Evolutionary conservation across 495 filamentous ascomycete genomes (phyloP).

Genomic region (Xylaria grammica): DNA sequence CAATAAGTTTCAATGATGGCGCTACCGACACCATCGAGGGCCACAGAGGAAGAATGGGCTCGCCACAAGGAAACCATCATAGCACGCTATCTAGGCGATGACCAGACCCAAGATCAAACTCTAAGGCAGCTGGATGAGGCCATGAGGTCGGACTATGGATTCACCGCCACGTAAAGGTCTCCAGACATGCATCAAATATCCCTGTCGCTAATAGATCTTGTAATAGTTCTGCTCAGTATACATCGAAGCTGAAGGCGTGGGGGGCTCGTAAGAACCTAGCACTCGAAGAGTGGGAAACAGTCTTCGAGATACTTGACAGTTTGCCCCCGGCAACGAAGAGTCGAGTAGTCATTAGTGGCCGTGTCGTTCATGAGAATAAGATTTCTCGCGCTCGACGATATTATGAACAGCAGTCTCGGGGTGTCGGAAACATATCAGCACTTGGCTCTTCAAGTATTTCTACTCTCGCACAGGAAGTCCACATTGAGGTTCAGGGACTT

Average conservation of each 20-base stretch:
- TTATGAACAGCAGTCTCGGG: slow-evolving; percentile 31
- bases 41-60: slow-evolving; percentile 24
- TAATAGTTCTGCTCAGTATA: slow-evolving; percentile 23
- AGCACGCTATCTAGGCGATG: slow-evolving; percentile 21
- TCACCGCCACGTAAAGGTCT: slow-evolving; percentile 29
- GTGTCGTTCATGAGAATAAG: slow-evolving; percentile 14
- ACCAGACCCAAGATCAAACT: slow-evolving; percentile 7
- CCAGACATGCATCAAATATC: background rate
- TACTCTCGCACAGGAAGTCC: background rate
- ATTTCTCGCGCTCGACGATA: slow-evolving; percentile 35
- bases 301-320: slow-evolving; percentile 23
- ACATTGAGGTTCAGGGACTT: background rate
- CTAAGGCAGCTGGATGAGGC: slow-evolving; percentile 18
- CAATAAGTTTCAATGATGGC: background rate
- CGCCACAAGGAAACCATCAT: slow-evolving; percentile 27
- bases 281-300: slow-evolving; percentile 25
- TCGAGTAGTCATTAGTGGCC: slow-evolving; percentile 27
- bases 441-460: background rate
- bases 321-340: slow-evolving; percentile 1
- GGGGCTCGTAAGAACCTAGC: slow-evolving; percentile 31
- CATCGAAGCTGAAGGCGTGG: slow-evolving; percentile 26
- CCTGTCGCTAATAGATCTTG: background rate
- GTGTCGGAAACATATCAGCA: background rate
- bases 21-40: background rate
- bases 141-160: slow-evolving; percentile 27